Conservation (phyloP, 2,329 filamentous ascomycete genomes). For the Neocatenulostroma microsporum region DNA sequence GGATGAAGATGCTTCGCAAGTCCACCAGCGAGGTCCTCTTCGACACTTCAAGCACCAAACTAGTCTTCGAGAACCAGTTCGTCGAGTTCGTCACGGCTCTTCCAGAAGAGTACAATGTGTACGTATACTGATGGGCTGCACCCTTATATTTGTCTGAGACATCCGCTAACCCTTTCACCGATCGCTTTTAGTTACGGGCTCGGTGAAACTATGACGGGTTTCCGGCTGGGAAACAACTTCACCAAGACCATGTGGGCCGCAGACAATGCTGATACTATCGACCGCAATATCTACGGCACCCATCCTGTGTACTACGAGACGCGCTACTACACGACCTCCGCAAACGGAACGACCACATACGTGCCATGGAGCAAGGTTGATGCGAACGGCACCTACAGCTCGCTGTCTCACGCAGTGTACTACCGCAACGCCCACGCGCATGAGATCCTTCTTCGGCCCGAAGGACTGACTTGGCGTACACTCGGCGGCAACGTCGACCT, state of each 20-base stretch:
- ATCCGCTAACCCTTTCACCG: no score
- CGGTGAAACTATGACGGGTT: constrained; percentile 63
- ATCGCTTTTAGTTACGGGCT: no score
- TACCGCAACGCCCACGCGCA: constrained; percentile 69
- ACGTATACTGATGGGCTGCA: no score
- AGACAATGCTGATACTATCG: constrained; percentile 58
- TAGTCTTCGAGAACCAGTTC: constrained; percentile 72
- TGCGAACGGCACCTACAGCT: constrained; percentile 51
- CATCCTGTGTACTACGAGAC: constrained; percentile 78
- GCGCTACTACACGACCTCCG: constrained; percentile 65
- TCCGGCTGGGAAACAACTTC: constrained; percentile 64
- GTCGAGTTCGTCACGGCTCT: constrained; percentile 61
- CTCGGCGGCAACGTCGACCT: constrained; percentile 61
- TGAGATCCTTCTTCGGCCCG: constrained; percentile 58
- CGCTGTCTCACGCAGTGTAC: constrained; percentile 69
- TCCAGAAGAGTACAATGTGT: constrained; percentile 63
- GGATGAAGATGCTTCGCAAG: constrained; percentile 48
- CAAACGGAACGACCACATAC: no score
- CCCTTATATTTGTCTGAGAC: no score
- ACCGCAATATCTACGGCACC: constrained; percentile 63
- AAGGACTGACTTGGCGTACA: constrained; percentile 63
- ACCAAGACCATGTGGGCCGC: constrained; percentile 62
- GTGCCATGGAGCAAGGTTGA: no score
- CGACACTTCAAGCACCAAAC: constrained; percentile 53
- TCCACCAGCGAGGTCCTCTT: constrained; percentile 61